phyloP scores from a whole-genome alignment of 192 early-diverging fungal species.

The Kickxella alabastrina region DNA sequence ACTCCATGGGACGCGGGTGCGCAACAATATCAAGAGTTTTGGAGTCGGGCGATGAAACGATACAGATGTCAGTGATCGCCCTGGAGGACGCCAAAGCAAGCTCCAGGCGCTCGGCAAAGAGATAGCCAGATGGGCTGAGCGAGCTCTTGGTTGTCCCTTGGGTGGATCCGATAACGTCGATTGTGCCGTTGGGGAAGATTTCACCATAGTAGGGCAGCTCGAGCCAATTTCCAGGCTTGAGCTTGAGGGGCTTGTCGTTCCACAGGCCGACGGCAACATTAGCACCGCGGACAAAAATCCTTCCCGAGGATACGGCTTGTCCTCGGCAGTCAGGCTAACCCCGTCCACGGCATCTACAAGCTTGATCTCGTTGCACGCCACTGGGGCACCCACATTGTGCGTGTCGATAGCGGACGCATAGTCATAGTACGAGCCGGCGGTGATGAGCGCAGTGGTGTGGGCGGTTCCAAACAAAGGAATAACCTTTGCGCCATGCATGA shows the following conservation, averaged over 20 bases:
- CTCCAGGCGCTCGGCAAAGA: slow-evolving; percentile 32
- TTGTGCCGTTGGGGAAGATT: slow-evolving; percentile 39
- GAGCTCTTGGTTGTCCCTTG: slow-evolving; percentile 10
- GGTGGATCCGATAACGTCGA: slow-evolving; percentile 28
- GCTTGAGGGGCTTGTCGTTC: slow-evolving; percentile 10
- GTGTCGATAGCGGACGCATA: slow-evolving; percentile 43
- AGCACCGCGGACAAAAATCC: slow-evolving; percentile 37
- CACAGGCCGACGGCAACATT: slow-evolving; percentile 27
- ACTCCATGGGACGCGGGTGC: slow-evolving; percentile 38
- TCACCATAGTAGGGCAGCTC: slow-evolving; percentile 29
- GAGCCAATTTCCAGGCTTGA: slow-evolving; percentile 30
- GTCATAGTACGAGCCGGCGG: slow-evolving; percentile 36
- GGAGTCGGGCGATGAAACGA: slow-evolving; percentile 6
- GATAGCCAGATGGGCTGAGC: slow-evolving; percentile 11
- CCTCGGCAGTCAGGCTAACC: slow-evolving; percentile 11
- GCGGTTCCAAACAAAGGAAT: slow-evolving; percentile 35
- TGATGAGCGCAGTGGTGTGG: slow-evolving; percentile 15
- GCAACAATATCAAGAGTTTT: slow-evolving; percentile 15
- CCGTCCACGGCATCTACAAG: slow-evolving; percentile 13
- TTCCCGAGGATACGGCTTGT: slow-evolving; percentile 39
- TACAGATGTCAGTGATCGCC: slow-evolving; percentile 29
- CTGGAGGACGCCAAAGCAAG: slow-evolving; percentile 20
- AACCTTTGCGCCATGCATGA: slow-evolving; percentile 37
- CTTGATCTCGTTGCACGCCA: slow-evolving; percentile 52
- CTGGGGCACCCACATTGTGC: slow-evolving; percentile 48